These are phyloP conservation scores for Trichoderma gracile DNA, from an alignment of 2,329 filamentous ascomycete species.

Conservation along the genomic window DNA sequence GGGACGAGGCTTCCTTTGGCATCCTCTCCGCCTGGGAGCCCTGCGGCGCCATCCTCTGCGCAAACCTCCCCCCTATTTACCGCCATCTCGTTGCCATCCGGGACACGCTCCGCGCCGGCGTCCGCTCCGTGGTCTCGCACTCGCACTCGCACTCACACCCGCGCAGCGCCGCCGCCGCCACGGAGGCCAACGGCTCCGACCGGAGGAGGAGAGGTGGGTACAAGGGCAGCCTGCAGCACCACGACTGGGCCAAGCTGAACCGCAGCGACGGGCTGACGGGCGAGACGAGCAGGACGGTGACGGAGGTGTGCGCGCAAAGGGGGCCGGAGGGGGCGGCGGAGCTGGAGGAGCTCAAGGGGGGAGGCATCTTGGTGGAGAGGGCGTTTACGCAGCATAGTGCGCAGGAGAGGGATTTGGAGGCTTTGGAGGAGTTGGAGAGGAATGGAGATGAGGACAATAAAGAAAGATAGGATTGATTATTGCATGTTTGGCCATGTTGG, in stretches of 20 bases:
- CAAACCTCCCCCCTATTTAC: slow-evolving; percentile 25
- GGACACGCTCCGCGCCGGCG: neutral
- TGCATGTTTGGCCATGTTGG: no score
- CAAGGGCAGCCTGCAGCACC: slow-evolving; percentile 10
- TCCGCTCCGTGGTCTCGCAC: neutral
- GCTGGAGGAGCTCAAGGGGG: slow-evolving; percentile 5
- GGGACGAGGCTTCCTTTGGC: slow-evolving; percentile 18
- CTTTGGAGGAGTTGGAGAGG: neutral
- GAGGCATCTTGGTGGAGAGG: slow-evolving; percentile 22
- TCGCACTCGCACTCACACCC: neutral
- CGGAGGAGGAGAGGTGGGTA: neutral
- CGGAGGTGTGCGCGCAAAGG: slow-evolving; percentile 13
- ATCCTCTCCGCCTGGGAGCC: slow-evolving; percentile 28
- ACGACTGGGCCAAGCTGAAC: slow-evolving; percentile 19
- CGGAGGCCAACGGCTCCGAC: slow-evolving; percentile 1
- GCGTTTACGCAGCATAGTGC: slow-evolving; percentile 23
- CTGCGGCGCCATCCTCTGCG: slow-evolving; percentile 28
- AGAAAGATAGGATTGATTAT: no score
- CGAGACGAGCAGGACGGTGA: slow-evolving; percentile 4
- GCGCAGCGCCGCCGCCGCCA: slow-evolving; percentile 3
- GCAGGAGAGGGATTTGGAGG: slow-evolving; percentile 12
- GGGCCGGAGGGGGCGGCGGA: neutral
- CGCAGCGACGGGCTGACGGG: slow-evolving; percentile 2
- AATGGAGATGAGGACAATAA: neutral
- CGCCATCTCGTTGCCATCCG: slow-evolving; percentile 9